Evolutionary conservation across 2,329 filamentous ascomycete species (phyloP).

Genomic region (Aspergillus melleus): DNA sequence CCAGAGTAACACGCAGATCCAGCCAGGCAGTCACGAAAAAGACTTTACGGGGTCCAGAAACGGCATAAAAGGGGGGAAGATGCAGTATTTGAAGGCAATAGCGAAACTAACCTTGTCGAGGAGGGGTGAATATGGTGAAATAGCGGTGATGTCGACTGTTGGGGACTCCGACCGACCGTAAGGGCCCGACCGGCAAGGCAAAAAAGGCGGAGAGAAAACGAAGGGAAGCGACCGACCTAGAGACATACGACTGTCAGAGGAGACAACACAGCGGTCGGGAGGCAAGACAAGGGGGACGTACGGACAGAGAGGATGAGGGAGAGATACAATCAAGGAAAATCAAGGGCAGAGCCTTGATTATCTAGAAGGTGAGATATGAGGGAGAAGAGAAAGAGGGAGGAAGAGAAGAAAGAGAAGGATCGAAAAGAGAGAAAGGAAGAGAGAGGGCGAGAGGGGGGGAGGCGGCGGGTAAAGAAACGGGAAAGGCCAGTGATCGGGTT

Average conservation of each 20-base stretch:
- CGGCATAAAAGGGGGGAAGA: constrained; percentile 2
- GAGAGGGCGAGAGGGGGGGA: constrained; percentile 16
- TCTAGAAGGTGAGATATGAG: constrained; percentile 13
- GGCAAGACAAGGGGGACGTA: constrained; percentile 4
- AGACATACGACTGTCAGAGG: constrained; percentile 6
- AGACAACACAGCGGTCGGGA: neutral
- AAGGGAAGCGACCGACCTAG: constrained; percentile 19
- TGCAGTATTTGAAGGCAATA: neutral
- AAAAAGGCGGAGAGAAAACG: constrained; percentile 23
- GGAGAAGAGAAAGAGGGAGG: constrained; percentile 11
- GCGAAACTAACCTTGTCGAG: constrained; percentile 14
- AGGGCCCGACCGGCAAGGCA: constrained; percentile 19
- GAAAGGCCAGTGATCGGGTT: constrained; percentile 1
- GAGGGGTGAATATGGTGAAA: constrained; percentile 13
- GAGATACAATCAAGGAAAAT: constrained; percentile 10
- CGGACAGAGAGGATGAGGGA: constrained; percentile 7
- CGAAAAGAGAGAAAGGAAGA: constrained; percentile 8
- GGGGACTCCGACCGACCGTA: constrained; percentile 16
- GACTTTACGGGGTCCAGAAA: constrained; percentile 4
- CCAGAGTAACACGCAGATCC: constrained; percentile 1
- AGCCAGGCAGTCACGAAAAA: constrained; percentile 3
- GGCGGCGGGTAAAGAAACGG: constrained; percentile 25
- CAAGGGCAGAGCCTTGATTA: constrained; percentile 24
- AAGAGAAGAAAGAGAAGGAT: neutral
- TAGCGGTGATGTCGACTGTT: constrained; percentile 25